Evolutionary conservation across 2,329 filamentous ascomycete species (phyloP).

Genomic region (Colletotrichum costaricense): DNA sequence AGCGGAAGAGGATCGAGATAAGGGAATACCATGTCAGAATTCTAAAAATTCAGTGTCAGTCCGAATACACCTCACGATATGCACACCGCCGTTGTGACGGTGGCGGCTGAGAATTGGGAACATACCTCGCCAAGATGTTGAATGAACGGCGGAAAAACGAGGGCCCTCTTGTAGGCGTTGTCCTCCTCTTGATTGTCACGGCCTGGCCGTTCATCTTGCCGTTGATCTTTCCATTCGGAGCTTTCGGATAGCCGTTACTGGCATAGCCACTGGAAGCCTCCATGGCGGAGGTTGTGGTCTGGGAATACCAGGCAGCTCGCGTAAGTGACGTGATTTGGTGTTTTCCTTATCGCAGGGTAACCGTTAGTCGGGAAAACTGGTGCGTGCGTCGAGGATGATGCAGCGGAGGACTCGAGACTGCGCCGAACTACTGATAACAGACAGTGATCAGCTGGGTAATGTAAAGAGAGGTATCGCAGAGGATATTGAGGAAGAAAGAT

Average conservation of each 20-base stretch:
- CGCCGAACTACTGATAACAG: neutral
- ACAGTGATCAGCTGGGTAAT: neutral
- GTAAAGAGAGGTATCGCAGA: neutral
- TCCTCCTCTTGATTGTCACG: constrained; percentile 45
- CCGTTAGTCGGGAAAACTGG: neutral
- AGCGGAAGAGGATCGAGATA: constrained; percentile 83
- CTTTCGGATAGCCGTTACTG: constrained; percentile 41
- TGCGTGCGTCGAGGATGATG: neutral
- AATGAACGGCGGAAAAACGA: constrained; percentile 54
- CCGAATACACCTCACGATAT: neutral
- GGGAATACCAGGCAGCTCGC: constrained; percentile 20
- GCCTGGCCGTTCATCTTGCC: constrained; percentile 50
- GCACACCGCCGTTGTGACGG: neutral
- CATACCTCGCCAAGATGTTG: constrained; percentile 62
- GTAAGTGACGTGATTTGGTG: constrained; percentile 27
- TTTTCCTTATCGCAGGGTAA: neutral
- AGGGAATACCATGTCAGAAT: constrained; percentile 89
- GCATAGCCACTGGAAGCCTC: constrained; percentile 54
- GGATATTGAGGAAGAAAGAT: neutral
- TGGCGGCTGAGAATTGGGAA: neutral
- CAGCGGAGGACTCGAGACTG: neutral
- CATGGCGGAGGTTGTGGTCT: constrained; percentile 44
- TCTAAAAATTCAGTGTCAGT: constrained; percentile 54
- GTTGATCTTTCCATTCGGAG: constrained; percentile 42
- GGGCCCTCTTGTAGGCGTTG: constrained; percentile 38